A percentile compares a stretch with the other conserved stretches of the same genome.
These are phyloP conservation scores for Leptographium flavum DNA, from an alignment of 2,329 filamentous ascomycete genomes.

Conservation along the genomic window DNA sequence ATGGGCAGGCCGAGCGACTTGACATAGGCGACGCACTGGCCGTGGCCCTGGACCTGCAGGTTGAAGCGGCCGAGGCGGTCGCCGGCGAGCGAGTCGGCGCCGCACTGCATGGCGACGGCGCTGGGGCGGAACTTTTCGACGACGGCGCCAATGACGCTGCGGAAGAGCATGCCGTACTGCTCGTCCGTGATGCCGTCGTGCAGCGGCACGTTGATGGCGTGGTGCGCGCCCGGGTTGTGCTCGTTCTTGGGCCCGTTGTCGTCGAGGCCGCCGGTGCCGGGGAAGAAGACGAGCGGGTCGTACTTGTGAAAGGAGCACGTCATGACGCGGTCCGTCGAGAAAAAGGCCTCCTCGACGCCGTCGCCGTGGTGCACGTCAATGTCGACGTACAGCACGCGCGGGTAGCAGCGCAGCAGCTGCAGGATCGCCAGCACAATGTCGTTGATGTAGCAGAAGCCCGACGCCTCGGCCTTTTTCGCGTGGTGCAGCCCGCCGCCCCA, in stretches of 20 bases:
- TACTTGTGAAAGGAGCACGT: constrained; percentile 96
- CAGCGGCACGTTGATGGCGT: constrained; percentile 80
- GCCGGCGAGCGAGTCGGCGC: constrained; percentile 85
- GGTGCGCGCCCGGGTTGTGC: constrained; percentile 75
- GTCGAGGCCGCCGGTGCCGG: constrained; percentile 75
- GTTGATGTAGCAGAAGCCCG: constrained; percentile 97
- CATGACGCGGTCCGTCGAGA: constrained; percentile 70
- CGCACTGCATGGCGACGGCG: constrained; percentile 89
- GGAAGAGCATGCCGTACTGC: constrained; percentile 77
- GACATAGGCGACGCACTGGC: constrained; percentile 77
- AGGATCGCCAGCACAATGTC: constrained; percentile 93
- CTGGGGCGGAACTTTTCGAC: constrained; percentile 75
- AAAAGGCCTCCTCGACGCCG: constrained; percentile 75
- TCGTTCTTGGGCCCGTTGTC: constrained; percentile 74
- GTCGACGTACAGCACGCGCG: constrained; percentile 85
- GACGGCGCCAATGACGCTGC: constrained; percentile 62
- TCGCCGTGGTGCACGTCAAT: constrained; percentile 82
- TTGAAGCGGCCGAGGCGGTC: constrained; percentile 94
- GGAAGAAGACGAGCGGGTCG: constrained; percentile 71
- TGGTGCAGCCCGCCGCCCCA: constrained; percentile 97
- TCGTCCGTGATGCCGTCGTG: constrained; percentile 84
- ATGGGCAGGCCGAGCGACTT: constrained; percentile 70
- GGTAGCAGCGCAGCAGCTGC: constrained; percentile 66
- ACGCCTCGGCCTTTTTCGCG: constrained; percentile 85
- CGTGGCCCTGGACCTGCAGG: constrained; percentile 87